phyloP scores from a whole-genome alignment of 106 monocot species.

The Allium cepa region DNA sequence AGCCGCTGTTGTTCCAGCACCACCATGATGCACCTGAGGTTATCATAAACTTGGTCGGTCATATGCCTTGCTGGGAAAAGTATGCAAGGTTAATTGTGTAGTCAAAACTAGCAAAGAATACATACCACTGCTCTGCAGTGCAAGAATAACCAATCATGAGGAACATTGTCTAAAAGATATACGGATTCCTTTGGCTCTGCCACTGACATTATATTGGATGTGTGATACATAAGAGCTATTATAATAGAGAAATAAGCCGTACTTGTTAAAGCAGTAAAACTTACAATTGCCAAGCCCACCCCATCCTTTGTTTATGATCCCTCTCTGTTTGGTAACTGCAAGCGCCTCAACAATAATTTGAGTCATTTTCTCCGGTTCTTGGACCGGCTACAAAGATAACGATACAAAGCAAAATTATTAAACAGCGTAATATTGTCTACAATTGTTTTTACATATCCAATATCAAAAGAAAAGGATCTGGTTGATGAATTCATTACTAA shows the following conservation, averaged over 20 bases:
- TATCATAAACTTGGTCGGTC: neutral
- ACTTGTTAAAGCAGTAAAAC: constrained; percentile 1
- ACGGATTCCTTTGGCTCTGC: constrained; percentile 36
- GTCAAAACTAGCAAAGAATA: neutral
- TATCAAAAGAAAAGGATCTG: too few species aligned
- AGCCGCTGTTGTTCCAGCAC: constrained; percentile 97
- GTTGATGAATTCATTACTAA: too few species aligned
- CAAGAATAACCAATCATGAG: constrained; percentile 96
- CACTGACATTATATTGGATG: constrained; percentile 5
- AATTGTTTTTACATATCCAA: too few species aligned
- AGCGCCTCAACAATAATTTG: constrained; percentile 55
- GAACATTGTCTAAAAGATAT: constrained; percentile 83
- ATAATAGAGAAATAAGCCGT: too few species aligned
- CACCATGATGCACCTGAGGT: constrained; percentile 92
- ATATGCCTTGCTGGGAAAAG: constrained; percentile 7
- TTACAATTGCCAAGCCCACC: constrained; percentile 92
- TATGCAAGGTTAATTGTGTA: neutral
- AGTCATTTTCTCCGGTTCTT: constrained; percentile 58
- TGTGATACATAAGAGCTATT: too few species aligned
- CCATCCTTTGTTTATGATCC: constrained; percentile 85
- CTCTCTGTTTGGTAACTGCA: constrained; percentile 56
- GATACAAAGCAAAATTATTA: too few species aligned
- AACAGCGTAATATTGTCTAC: too few species aligned
- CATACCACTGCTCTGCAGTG: constrained; percentile 97
- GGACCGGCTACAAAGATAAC: constrained; percentile 36